Evolutionary conservation across 345 rosid species (phyloP), one percentile per base, ranked within the genome.

Genomic region (Pelargonium nanum): DNA sequence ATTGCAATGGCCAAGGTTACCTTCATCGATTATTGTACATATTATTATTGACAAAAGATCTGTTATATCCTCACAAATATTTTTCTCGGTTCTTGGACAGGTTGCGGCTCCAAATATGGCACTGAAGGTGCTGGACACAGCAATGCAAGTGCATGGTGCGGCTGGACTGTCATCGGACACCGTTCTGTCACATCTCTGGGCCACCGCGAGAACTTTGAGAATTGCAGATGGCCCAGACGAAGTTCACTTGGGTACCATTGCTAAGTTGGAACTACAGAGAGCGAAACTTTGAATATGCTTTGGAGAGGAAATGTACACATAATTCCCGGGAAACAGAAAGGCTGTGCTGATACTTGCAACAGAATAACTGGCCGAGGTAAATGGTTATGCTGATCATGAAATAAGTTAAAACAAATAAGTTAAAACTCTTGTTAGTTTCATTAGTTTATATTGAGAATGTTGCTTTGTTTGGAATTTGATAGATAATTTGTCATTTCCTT

Each of bases 101-200:
- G 99, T 89, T 24, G 96, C 99, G 34, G 88, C 99, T 60, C 99
- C 96, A 64, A 89, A 79, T 78, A 93, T 84, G 97, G 92, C 94
- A 4, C 79, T 89, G 30, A 79, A 68, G 82, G 97, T 93, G 51
- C 79, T 93, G 0, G 97, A 93, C 78, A 83, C 58, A 72, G 92
- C 97, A 24, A 89, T 93, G 60, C 97, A 89, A 81, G 96, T 84
- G 60, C 99, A 92, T 22, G 96, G 97, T 34, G 98, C 75, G 13
- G 93, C 91, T 0, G 94, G 97, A 10, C 22, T 87, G 34, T 92
- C 94, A 1, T 85, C 91, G 0, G 97, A 89, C 67, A 92, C 94
- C 0, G 87, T 81, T 53, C 72, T 89, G 53, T 73, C 99, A 0
- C 99, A 87, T 72, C 85, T 89, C 23, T 93, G 96, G 94, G 96